Evolutionary conservation across 768 basidiomycete species (phyloP), one percentile per base, ranked within the genome.

Genomic region (Boletus subparvulus): DNA sequence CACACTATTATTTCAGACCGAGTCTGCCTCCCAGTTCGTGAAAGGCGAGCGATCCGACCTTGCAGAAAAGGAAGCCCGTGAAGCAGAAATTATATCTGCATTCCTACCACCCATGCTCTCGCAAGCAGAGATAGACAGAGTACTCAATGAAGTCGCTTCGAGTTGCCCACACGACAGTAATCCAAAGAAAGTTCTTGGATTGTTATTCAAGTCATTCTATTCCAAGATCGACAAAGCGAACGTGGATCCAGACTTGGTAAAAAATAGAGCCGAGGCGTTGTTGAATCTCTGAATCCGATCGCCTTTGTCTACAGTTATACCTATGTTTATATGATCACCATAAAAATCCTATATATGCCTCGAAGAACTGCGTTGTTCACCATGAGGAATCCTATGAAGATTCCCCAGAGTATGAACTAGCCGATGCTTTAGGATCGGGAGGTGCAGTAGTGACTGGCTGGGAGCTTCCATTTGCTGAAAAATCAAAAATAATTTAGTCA

Each of bases 131-230:
- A 76, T 90, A 61, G 84, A 88, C 63, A 62, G 55, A 30, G 64
- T 77, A n/a, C 75, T 90, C 52, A 61, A 62, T 45, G 74, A 76
- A 16, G 73, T 80, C 21, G 65, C 84, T 40, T 61, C 69, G 2
- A 51, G 58, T 47, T 59, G 56, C 24, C 51, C 68, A n/a, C 51
- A 10, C 6, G 62, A 68, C 10, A 52, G 37, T 9, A 61, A 62
- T 57, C 52, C 66, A n/a, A 61, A 64, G 57, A 54, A 59, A 61
- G 62, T 55, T 13, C 58, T 80, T 11, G 85, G 85, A 36, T 64
- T 69, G 43, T 71, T 89, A 56, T 79, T 87, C 70, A 87, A 85
- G 68, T 71, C 73, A 12, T 90, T 91, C 66, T 90, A 86, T 67
- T 67, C 76, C 14, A 73, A 74, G 57, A 77, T 88, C 5, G 85